Evolutionary conservation across 345 rosid genomes (phyloP), one percentile per base, ranked within the genome.

Genomic region (Eucalyptus fibrosa): DNA sequence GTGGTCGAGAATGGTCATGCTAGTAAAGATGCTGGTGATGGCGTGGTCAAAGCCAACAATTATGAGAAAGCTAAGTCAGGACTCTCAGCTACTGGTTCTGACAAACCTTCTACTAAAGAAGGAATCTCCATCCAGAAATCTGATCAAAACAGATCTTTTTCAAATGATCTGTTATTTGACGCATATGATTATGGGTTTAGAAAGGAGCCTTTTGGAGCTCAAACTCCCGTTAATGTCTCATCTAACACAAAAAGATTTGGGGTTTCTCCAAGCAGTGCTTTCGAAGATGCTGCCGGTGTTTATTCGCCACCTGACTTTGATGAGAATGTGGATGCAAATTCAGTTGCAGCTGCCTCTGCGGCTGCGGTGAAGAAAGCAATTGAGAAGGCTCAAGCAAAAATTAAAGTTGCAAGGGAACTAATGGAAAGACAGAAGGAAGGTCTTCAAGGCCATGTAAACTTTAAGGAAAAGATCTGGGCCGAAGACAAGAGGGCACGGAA

Each of bases 291-390:
- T 87, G 89, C 89, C 18, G 91, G 94, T 87, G 89, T 90, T 88
- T 90, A 90, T 88, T 94, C 98, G 34, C 97, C 98, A 34, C 90
- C 95, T 88, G 92, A 87, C 88, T 94, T 94, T 89, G 97, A 96
- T 88, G 97, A 94, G 87, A 96, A 96, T 91, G 90, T 96, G 88
- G 98, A 97, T 91, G 92, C 87, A 86, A 93, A 95, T 93, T 97
- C 98, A 80, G 93, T 90, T 91, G 99, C 99, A 12, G 98, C 99
- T 28, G 92, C 95, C 90, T 97, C 98, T 77, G 98, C 96, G 7
- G 99, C 99, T 86, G 99, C 98, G 34, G 93, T 97, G 94, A 94
- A 92, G 89, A 94, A 93, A 93, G 98, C 99, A 88, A 91, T 97
- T 89, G 98, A 97, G 92, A 96, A 95, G 92, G 99, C 99, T 90